Evolutionary conservation across 2,329 filamentous ascomycete species (phyloP), one percentile per base, ranked within the genome.

Genomic region (Rhinocladiella mackenziei): DNA sequence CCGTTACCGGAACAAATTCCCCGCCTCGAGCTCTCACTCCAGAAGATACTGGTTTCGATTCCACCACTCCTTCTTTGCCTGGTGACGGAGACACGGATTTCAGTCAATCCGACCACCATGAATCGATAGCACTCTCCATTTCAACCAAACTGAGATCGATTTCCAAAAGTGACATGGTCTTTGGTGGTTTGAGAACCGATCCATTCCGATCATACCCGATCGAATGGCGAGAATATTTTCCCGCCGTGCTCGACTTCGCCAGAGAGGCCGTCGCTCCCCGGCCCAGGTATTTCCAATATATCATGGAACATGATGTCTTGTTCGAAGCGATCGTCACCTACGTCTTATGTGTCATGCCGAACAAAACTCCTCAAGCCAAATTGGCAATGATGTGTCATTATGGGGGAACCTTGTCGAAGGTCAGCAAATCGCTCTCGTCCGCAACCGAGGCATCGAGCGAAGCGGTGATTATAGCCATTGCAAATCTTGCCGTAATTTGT

Each of bases 261-360:
- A 45, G 28, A 32, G 42, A 42, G 17, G 38, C 45, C 10, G 33
- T 50, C 4, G 41, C 42, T 11, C 37, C 38, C 5, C 19, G 41
- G 5, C 41, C 41, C 6, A 19, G 19, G 1, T 50, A 41, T 20
- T 36, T 50, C 23, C 31, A 39, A 19, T 43, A 45, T 35, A 28
- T 45, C 6, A 32, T 50, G 25, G 19, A 23, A 4, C 36, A 50
- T 26, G 46, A 45, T 37, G 41, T 50, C 26, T 15, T 50, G 17
- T 50, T 50, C 31, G 46, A 50, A 28, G 46, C 46, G 9, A n/a
- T 50, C 10, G 28, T 45, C n/a, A 34, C 41, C 14, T 50, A 43
- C 26, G 32, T 45, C 4, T 15, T 50, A 8, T 50, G 42, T 20
- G 43, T 43, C 8, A 39, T 34, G 17, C 33, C 43, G n/a, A 8